Conservation (phyloP, 805 yeast species). For the Metschnikowia matae region DNA sequence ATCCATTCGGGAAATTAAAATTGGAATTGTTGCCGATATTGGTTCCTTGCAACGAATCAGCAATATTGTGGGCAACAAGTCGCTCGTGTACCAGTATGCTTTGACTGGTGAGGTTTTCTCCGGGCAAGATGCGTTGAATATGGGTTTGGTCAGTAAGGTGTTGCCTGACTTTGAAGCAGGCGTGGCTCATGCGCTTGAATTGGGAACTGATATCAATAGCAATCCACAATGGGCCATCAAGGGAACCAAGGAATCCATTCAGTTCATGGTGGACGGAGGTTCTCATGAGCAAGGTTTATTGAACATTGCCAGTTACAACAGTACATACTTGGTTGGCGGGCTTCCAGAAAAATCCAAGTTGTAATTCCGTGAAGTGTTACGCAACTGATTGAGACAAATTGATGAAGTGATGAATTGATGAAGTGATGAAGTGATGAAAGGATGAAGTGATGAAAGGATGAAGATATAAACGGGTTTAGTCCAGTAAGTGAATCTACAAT, state of each 20-base stretch:
- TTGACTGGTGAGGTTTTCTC: conserved; percentile 57
- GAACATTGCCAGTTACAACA: conserved; percentile 52
- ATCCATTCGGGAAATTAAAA: conserved; percentile 63
- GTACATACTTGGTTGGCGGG: conserved; percentile 27
- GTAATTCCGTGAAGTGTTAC: neutral
- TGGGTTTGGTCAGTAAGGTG: conserved; percentile 53
- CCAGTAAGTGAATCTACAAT: too few species aligned
- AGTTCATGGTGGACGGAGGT: conserved; percentile 35
- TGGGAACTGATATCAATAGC: conserved; percentile 46
- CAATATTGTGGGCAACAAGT: conserved; percentile 46
- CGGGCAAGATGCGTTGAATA: conserved; percentile 48
- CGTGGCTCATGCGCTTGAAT: conserved; percentile 41
- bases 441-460: too few species aligned
- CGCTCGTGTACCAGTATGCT: conserved; percentile 56
- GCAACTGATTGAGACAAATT: too few species aligned
- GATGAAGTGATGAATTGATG: too few species aligned
- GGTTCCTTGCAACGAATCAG: conserved; percentile 73
- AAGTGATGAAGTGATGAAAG: too few species aligned
- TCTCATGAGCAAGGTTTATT: conserved; percentile 43
- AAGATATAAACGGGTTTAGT: too few species aligned
- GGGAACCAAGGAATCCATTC: conserved; percentile 59
- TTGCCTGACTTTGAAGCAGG: conserved; percentile 47
- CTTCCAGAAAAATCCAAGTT: conserved; percentile 9
- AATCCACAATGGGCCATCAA: conserved; percentile 56
- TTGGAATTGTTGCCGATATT: conserved; percentile 76